Evolutionary conservation across 2,329 filamentous ascomycete species (phyloP).

Genomic region (Phaeosphaeriaceae sp.): DNA sequence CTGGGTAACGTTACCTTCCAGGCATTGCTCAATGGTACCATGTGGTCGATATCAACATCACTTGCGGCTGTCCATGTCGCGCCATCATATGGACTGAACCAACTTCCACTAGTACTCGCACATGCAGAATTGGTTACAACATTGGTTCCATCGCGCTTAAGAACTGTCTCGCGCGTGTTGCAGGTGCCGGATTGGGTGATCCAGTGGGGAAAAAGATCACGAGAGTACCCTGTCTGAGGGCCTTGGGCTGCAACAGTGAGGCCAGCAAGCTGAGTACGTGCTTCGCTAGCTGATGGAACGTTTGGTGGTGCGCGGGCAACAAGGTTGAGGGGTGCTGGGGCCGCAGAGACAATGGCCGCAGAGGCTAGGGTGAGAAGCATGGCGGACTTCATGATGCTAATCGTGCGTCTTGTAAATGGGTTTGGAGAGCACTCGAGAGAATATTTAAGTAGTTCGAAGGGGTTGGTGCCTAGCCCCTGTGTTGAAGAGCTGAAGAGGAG

Average conservation of each 20-base stretch:
- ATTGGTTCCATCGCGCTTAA: slow-evolving; percentile 73
- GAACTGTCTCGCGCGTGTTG: slow-evolving; percentile 75
- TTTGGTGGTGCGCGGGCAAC: slow-evolving; percentile 59
- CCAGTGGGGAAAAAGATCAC: slow-evolving; percentile 76
- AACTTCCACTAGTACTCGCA: slow-evolving; percentile 68
- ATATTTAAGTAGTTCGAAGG: not conserved
- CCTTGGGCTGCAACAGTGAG: slow-evolving; percentile 65
- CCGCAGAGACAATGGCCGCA: slow-evolving; percentile 32
- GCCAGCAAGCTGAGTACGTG: slow-evolving; percentile 62
- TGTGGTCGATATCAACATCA: slow-evolving; percentile 82
- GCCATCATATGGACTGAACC: slow-evolving; percentile 77
- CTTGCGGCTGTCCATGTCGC: slow-evolving; percentile 70
- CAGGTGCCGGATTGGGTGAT: slow-evolving; percentile 64
- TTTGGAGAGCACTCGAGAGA: not conserved
- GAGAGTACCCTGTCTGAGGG: slow-evolving; percentile 65
- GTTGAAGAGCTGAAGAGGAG: slow-evolving; percentile 3
- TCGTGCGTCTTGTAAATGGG: not conserved
- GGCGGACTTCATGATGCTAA: slow-evolving; percentile 37
- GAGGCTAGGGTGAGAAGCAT: slow-evolving; percentile 33
- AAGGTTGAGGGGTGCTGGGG: slow-evolving; percentile 36
- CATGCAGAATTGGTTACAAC: slow-evolving; percentile 68
- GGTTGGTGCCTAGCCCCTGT: not conserved
- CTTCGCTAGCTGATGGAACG: slow-evolving; percentile 65
- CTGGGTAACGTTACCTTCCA: slow-evolving; percentile 64
- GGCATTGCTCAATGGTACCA: slow-evolving; percentile 81